Percentiles rank a stretch among this genome's conserved stretches.
Conservation (phyloP, 2,329 filamentous ascomycete species). For the Lecanicillium sp. region DNA sequence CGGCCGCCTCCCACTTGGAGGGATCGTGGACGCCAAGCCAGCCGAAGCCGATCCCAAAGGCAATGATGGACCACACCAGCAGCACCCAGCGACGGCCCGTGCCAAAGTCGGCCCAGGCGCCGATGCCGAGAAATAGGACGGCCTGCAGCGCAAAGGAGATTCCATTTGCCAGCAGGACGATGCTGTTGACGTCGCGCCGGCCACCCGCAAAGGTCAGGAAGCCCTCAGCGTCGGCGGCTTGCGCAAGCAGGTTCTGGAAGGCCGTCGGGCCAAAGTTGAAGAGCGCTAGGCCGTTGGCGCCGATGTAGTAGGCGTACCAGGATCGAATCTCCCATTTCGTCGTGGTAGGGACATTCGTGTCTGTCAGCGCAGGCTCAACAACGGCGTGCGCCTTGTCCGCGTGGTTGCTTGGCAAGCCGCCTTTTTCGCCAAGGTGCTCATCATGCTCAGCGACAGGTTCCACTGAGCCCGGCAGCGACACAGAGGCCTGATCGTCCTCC, state of each 20-base stretch:
- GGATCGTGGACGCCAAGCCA: slow-evolving; percentile 58
- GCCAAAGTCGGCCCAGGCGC: slow-evolving; percentile 55
- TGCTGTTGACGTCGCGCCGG: slow-evolving; percentile 53
- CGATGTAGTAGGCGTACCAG: slow-evolving; percentile 49
- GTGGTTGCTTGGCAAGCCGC: background rate
- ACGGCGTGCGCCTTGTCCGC: background rate
- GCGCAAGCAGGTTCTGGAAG: slow-evolving; percentile 56
- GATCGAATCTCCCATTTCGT: slow-evolving; percentile 8
- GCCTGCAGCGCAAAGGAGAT: slow-evolving; percentile 62
- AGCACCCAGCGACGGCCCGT: slow-evolving; percentile 56
- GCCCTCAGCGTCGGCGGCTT: slow-evolving; percentile 48
- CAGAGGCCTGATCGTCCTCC: background rate
- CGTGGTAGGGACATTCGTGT: slow-evolving; percentile 5
- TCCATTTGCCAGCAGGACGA: slow-evolving; percentile 58
- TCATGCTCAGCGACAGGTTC: no score
- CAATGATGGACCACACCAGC: slow-evolving; percentile 51
- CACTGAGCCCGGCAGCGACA: background rate
- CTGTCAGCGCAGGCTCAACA: slow-evolving; percentile 8
- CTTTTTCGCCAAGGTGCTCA: background rate
- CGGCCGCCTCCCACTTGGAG: slow-evolving; percentile 51
- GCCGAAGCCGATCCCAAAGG: slow-evolving; percentile 57
- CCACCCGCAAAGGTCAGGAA: slow-evolving; percentile 48
- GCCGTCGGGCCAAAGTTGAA: slow-evolving; percentile 60
- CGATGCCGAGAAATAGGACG: slow-evolving; percentile 44
- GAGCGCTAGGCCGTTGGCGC: slow-evolving; percentile 54